These are phyloP conservation scores for Grosmannia penicillata DNA, from an alignment of 2,329 filamentous ascomycete species.

Conservation along the genomic window DNA sequence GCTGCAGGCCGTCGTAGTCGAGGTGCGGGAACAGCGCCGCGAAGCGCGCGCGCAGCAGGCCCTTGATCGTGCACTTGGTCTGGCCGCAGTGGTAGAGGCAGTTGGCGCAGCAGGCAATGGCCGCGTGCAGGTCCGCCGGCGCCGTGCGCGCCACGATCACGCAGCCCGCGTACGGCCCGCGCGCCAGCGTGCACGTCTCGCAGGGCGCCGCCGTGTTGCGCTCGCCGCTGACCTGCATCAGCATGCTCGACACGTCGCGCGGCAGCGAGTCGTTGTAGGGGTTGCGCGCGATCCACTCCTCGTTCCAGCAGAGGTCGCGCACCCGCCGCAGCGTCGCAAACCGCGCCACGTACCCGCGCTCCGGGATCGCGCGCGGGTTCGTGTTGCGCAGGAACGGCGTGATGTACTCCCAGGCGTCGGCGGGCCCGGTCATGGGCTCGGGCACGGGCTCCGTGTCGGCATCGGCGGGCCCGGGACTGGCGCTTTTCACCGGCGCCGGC, in stretches of 20 bases:
- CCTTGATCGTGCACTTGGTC: conserved; percentile 11
- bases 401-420: conserved; percentile 15
- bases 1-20: not conserved
- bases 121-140: conserved; percentile 2
- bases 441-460: too few species aligned
- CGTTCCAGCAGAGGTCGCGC: conserved; percentile 17
- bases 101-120: conserved; percentile 14
- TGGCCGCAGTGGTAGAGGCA: conserved; percentile 15
- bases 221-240: conserved; percentile 19
- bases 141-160: conserved; percentile 11
- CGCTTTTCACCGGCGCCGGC: too few species aligned
- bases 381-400: conserved; percentile 10
- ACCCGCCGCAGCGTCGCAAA: conserved; percentile 14
- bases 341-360: conserved; percentile 10
- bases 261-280: conserved; percentile 12
- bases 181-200: conserved; percentile 10
- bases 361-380: conserved; percentile 7
- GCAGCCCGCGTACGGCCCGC: conserved; percentile 17
- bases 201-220: conserved; percentile 13
- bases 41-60: conserved; percentile 5
- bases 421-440: not conserved
- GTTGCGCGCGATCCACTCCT: conserved; percentile 7
- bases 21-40: conserved; percentile 5
- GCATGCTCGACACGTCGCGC: conserved; percentile 15
- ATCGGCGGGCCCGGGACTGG: not conserved